Evolutionary conservation across 2,329 filamentous ascomycete genomes (phyloP).

Genomic region (Fusarium dlaminii): DNA sequence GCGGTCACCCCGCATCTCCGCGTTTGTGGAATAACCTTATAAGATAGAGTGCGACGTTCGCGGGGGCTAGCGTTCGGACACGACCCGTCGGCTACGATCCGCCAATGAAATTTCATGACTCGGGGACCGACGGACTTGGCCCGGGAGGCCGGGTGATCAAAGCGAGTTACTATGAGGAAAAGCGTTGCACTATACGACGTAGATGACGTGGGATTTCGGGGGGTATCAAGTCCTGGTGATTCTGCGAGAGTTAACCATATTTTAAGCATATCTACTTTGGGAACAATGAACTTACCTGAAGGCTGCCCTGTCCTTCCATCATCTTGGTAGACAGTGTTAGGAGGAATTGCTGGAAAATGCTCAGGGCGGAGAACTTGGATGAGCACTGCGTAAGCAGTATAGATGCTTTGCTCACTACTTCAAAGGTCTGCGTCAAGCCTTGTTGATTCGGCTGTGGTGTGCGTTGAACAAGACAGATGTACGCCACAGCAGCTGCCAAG

Average conservation of each 20-base stretch:
- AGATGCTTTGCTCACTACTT: conserved; percentile 22
- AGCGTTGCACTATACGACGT: not conserved
- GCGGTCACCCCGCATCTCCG: conserved; percentile 14
- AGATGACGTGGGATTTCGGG: conserved; percentile 7
- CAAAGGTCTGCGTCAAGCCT: conserved; percentile 8
- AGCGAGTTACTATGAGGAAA: not conserved
- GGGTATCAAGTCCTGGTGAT: not conserved
- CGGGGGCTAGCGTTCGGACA: conserved; percentile 3
- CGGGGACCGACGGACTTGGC: not conserved
- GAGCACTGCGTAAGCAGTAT: conserved; percentile 14
- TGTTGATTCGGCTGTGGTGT: not conserved
- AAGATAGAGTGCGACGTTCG: not conserved
- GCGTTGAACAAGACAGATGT: not conserved
- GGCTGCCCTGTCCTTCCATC: not conserved
- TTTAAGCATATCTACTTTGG: not conserved
- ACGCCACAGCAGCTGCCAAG: conserved; percentile 6
- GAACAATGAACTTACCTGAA: not conserved
- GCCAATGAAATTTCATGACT: not conserved
- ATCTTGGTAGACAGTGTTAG: not conserved
- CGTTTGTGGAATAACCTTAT: conserved; percentile 2
- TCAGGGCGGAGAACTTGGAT: conserved; percentile 2
- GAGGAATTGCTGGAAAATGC: conserved; percentile 13
- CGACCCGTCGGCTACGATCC: not conserved
- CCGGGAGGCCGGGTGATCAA: not conserved
- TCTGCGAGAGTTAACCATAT: not conserved